These are phyloP conservation scores for Apophysomyces trapeziformis DNA, from an alignment of 371 early-diverging fungal genomes.

Conservation along the genomic window DNA sequence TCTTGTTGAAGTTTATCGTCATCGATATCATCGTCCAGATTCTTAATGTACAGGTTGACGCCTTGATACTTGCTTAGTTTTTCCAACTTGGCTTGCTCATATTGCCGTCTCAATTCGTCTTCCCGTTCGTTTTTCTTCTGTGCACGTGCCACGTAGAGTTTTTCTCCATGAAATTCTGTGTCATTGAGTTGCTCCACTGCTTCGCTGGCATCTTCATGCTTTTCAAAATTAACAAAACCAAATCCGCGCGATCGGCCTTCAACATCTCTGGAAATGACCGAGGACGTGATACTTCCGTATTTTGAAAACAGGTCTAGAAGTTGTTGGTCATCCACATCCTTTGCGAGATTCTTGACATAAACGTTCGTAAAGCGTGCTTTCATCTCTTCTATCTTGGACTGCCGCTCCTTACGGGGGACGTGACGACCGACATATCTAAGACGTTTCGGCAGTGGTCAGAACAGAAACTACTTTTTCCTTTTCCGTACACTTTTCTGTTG, in stretches of 20 bases:
- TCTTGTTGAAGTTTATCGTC: slow-evolving; percentile 95
- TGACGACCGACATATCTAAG: slow-evolving; percentile 85
- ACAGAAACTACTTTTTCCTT: slow-evolving; percentile 12
- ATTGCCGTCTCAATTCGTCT: slow-evolving; percentile 93
- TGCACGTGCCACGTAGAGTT: slow-evolving; percentile 96
- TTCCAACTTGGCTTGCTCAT: slow-evolving; percentile 93
- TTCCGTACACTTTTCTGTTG: slow-evolving; percentile 85
- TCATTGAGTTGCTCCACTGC: slow-evolving; percentile 97
- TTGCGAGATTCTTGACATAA: slow-evolving; percentile 97
- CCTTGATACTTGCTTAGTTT: slow-evolving; percentile 97
- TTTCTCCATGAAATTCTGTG: slow-evolving; percentile 88
- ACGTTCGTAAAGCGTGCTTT: slow-evolving; percentile 97
- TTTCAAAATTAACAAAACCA: slow-evolving; percentile 97
- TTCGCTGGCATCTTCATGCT: slow-evolving; percentile 88
- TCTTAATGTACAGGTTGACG: slow-evolving; percentile 98
- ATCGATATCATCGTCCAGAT: slow-evolving; percentile 95
- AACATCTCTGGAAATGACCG: slow-evolving; percentile 75
- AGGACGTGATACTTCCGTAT: slow-evolving; percentile 91
- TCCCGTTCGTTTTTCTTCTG: slow-evolving; percentile 99
- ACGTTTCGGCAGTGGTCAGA: background rate
- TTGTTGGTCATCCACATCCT: slow-evolving; percentile 81
- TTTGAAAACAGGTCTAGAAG: slow-evolving; percentile 83
- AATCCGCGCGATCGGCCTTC: slow-evolving; percentile 90
- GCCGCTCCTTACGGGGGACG: slow-evolving; percentile 92
- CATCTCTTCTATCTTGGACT: slow-evolving; percentile 90